Evolutionary conservation across 2,329 filamentous ascomycete genomes (phyloP), one percentile per base, ranked within the genome.

Genomic region (Alternaria infectoria): DNA sequence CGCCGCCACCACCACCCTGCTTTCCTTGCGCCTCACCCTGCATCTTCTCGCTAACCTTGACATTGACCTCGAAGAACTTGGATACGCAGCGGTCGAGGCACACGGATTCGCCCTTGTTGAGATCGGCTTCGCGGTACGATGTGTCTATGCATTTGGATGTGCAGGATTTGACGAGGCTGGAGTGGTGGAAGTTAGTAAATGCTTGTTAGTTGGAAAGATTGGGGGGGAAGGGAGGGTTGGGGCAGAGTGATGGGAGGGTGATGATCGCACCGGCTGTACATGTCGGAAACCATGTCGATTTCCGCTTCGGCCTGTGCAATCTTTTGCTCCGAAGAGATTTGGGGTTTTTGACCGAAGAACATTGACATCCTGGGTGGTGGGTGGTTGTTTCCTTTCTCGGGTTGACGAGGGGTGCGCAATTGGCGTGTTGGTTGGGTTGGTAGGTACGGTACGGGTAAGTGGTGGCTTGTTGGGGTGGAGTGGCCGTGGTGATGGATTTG

Each of bases 21-120:
- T 89, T 88, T 76, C 88, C 87, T 67, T 88, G 86, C 52, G 92
- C 92, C 82, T 97, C 92, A 69, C 90, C 89, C 84, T 97, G 93
- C 89, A 98, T 93, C 84, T 96, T 93, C 84, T 98, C 94, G 76
- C 92, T 95, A 64, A 98, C 93, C 86, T 97, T 98, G 86, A 97
- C 90, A 82, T 97, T 97, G 77, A 97, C 94, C 75, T 98, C 95
- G 84, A 99, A 97, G 86, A 98, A 99, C 86, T 99, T 99, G 79
- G 92, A 88, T 62, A 96, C 92, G 84, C 96, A 99, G 77, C 96
- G 93, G 85, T 99, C 96, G 74, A 99, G 90, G 85, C 96, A 99
- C 74, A 99, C 96, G 73, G 91, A 93, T 84, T 99, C 96, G 86
- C 94, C 96, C 86, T 99, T 99, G 89, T 97, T 97, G 77, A 99